Percentiles rank a stretch among this genome's conserved stretches.
Conservation (phyloP, 208 protist species). For the Trypanosoma vivax region DNA sequence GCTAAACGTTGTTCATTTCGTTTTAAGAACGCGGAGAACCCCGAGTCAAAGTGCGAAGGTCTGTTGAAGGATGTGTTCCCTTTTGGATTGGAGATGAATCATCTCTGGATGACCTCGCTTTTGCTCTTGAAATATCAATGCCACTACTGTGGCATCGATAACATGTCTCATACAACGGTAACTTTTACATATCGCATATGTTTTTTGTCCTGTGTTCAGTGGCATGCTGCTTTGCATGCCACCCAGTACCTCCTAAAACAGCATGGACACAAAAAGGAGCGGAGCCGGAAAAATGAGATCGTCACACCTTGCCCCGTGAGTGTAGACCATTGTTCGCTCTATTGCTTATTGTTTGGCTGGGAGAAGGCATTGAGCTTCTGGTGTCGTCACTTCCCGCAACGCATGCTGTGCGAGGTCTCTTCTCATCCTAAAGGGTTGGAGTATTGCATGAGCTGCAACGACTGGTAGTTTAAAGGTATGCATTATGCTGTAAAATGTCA, state of each 20-base stretch:
- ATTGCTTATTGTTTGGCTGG: slow-evolving; percentile 44
- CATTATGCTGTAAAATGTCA: neutral
- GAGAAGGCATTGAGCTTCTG: slow-evolving; percentile 32
- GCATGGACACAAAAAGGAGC: neutral
- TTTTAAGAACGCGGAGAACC: neutral
- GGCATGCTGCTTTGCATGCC: slow-evolving; percentile 19
- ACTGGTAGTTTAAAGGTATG: neutral
- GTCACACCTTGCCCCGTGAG: slow-evolving; percentile 1
- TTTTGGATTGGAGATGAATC: neutral
- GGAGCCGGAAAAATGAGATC: neutral
- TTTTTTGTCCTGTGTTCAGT: slow-evolving; percentile 13
- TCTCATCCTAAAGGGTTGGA: slow-evolving; percentile 28
- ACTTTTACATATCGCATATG: slow-evolving; percentile 39
- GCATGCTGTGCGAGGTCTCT: slow-evolving; percentile 24
- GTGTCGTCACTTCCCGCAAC: slow-evolving; percentile 27
- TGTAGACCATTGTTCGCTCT: slow-evolving; percentile 25
- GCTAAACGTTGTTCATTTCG: neutral
- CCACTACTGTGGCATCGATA: slow-evolving; percentile 16
- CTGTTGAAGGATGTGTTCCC: neutral
- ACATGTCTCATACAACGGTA: slow-evolving; percentile 23
- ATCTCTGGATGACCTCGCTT: slow-evolving; percentile 13
- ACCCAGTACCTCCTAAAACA: slow-evolving; percentile 23
- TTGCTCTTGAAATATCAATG: slow-evolving; percentile 27
- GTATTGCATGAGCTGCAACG: slow-evolving; percentile 16
- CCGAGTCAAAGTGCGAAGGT: neutral